Conservation (phyloP, 169 alveolate species). For the Plasmodium gaboni region DNA sequence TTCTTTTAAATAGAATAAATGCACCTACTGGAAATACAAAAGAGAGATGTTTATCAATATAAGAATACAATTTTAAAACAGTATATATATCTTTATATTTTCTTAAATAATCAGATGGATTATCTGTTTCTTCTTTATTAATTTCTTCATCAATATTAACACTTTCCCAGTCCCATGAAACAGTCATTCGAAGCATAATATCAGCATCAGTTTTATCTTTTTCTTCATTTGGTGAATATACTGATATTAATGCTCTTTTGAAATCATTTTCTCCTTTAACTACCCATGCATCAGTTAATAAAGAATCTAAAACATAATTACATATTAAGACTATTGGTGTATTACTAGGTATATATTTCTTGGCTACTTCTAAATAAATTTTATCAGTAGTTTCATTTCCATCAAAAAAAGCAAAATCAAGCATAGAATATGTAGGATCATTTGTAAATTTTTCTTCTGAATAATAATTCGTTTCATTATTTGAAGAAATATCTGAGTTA, state of each 20-base stretch:
- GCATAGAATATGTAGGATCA: slow-evolving; percentile 78
- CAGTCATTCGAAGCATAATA: slow-evolving; percentile 91
- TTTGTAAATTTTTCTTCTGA: slow-evolving; percentile 36
- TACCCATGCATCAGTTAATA: slow-evolving; percentile 88
- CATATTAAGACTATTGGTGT: slow-evolving; percentile 85
- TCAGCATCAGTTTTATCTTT: slow-evolving; percentile 89
- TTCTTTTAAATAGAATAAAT: slow-evolving; percentile 80
- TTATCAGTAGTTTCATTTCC: slow-evolving; percentile 83
- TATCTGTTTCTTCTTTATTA: slow-evolving; percentile 26
- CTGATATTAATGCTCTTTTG: slow-evolving; percentile 85
- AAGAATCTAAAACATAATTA: slow-evolving; percentile 88
- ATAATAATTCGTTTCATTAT: slow-evolving; percentile 26
- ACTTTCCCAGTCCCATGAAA: slow-evolving; percentile 86
- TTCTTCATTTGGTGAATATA: slow-evolving; percentile 89
- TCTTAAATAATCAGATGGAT: slow-evolving; percentile 75
- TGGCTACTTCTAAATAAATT: slow-evolving; percentile 72
- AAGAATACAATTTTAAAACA: slow-evolving; percentile 79
- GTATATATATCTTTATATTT: slow-evolving; percentile 74
- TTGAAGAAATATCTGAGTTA: slow-evolving; percentile 27
- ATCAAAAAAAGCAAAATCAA: slow-evolving; percentile 87
- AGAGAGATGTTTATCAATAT: slow-evolving; percentile 79
- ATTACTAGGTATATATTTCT: slow-evolving; percentile 78
- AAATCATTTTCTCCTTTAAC: slow-evolving; percentile 76
- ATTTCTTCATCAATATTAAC: slow-evolving; percentile 64
- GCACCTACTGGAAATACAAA: slow-evolving; percentile 89